Conservation (phyloP, 192 early-diverging fungal species). For the Coemansia sp. region DNA sequence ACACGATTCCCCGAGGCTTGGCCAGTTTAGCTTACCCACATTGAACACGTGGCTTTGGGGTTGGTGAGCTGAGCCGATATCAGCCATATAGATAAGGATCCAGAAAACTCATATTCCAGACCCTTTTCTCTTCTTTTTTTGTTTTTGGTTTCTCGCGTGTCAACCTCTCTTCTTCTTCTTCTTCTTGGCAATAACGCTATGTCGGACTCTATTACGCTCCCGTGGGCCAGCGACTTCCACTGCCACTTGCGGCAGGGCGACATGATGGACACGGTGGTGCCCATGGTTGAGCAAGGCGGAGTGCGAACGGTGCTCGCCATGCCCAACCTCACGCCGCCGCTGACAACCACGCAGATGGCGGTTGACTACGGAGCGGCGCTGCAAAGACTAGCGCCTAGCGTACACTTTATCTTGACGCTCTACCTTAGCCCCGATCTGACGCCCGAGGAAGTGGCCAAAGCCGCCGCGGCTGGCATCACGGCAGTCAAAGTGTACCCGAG, state of each 20-base stretch:
- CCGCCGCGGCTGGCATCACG: constrained; percentile 81
- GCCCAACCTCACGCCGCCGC: constrained; percentile 95
- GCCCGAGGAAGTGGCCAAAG: constrained; percentile 86
- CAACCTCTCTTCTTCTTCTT: background rate
- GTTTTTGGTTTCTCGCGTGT: background rate
- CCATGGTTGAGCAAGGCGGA: constrained; percentile 77
- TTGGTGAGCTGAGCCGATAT: background rate
- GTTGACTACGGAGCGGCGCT: constrained; percentile 82
- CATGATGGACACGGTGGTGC: constrained; percentile 91
- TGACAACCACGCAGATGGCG: constrained; percentile 86
- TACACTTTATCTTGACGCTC: constrained; percentile 92
- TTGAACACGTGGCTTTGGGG: background rate
- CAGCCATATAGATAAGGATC: background rate
- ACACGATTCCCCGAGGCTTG: constrained; percentile 54
- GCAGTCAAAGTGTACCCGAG: constrained; percentile 94
- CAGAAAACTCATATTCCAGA: too few species aligned
- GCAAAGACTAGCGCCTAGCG: constrained; percentile 77
- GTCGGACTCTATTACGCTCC: constrained; percentile 60
- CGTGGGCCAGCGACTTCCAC: constrained; percentile 90
- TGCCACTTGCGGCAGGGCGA: constrained; percentile 90
- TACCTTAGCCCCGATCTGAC: constrained; percentile 90
- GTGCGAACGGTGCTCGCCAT: constrained; percentile 90
- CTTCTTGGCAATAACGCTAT: background rate
- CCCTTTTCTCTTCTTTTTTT: background rate
- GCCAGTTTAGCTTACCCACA: background rate